These are phyloP conservation scores for Tetrastigma voinierianum DNA, from an alignment of 164 flowering plant species.

Conservation along the genomic window DNA sequence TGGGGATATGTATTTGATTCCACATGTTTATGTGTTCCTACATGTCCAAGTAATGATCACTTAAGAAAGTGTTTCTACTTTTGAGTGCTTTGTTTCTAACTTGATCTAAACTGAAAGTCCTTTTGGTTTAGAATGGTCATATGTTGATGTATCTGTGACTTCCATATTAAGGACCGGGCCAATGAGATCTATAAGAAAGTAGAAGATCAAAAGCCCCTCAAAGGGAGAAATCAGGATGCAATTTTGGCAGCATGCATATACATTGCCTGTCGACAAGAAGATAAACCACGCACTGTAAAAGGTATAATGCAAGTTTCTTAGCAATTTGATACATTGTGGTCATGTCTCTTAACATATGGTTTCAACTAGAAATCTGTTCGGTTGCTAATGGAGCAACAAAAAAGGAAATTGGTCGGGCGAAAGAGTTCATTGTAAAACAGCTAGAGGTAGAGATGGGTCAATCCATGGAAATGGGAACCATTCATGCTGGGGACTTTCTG, in stretches of 20 bases:
- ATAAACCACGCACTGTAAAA: conserved; percentile 38
- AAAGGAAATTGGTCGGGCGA: conserved; percentile 49
- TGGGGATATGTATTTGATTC: not conserved
- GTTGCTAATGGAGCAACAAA: conserved; percentile 49
- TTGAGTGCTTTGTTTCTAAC: not conserved
- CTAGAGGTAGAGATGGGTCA: conserved; percentile 41
- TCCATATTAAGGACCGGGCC: conserved; percentile 29
- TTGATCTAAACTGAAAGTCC: not conserved
- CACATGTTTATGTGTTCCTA: not conserved
- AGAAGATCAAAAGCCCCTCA: conserved; percentile 39
- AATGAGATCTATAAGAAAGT: conserved; percentile 42
- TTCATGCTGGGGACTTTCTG: conserved; percentile 46
- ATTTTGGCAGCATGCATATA: conserved; percentile 37
- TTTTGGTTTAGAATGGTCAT: not conserved
- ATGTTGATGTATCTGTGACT: not conserved
- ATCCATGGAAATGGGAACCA: conserved; percentile 50
- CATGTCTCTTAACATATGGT: conserved; percentile 11
- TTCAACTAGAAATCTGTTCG: conserved; percentile 38
- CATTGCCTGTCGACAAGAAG: conserved; percentile 45
- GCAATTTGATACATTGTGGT: too few species aligned
- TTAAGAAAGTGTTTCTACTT: not conserved
- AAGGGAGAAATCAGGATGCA: conserved; percentile 43
- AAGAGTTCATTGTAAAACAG: conserved; percentile 36
- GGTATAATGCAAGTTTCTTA: conserved; percentile 17
- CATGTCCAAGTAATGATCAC: not conserved